Conservation (phyloP, 768 basidiomycete species). For the Suillus cothurnatus region DNA sequence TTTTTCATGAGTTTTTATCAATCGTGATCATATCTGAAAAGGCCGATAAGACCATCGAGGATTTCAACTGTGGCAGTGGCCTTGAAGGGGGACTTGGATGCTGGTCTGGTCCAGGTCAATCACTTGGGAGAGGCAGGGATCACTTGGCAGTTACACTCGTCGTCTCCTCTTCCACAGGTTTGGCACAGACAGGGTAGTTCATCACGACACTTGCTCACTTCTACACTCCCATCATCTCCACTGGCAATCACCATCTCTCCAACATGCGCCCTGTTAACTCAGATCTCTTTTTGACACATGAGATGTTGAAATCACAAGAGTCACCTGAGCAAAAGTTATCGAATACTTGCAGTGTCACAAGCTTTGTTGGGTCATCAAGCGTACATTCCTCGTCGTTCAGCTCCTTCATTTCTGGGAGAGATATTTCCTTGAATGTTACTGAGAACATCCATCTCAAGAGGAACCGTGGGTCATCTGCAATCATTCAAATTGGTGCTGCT, state of each 20-base stretch:
- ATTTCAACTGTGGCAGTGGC: no score
- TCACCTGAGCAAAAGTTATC: conserved; percentile 32
- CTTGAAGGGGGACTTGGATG: no score
- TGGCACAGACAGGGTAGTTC: conserved; percentile 32
- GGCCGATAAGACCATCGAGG: no score
- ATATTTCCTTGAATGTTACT: conserved; percentile 19
- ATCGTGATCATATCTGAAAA: no score
- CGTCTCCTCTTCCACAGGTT: conserved; percentile 42
- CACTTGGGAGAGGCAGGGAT: no score
- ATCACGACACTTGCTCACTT: conserved; percentile 31
- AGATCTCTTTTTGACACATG: conserved; percentile 47
- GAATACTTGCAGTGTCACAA: conserved; percentile 31
- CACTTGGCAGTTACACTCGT: conserved; percentile 59
- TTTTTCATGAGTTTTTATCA: no score
- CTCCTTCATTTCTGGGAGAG: conserved; percentile 16
- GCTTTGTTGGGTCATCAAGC: conserved; percentile 23
- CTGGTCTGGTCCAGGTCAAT: no score
- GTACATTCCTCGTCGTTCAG: conserved; percentile 21
- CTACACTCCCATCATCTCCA: conserved; percentile 38
- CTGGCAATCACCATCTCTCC: conserved; percentile 48
- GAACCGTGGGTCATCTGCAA: conserved; percentile 48
- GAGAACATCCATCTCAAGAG: conserved; percentile 38
- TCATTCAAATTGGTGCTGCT: conserved; percentile 13
- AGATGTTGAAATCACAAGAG: conserved; percentile 36
- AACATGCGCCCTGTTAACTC: conserved; percentile 56